Conservation (phyloP, 495 filamentous ascomycete genomes). For the Viridothelium virens region DNA sequence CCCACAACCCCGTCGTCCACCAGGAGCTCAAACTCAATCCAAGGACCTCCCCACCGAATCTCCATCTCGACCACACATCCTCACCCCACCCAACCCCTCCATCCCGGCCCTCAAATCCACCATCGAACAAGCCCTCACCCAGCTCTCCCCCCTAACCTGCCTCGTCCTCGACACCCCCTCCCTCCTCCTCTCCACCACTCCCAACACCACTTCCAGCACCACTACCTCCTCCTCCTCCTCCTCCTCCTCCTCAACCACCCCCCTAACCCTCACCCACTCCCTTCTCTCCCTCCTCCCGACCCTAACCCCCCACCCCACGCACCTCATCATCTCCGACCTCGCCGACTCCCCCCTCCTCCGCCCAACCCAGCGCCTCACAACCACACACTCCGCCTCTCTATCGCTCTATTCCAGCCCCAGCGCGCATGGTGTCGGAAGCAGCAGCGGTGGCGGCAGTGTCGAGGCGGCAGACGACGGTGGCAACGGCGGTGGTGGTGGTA, state of each 20-base stretch:
- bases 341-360: conserved; percentile 51
- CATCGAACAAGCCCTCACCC: conserved; percentile 18
- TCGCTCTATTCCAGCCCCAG: too few relatives aligned
- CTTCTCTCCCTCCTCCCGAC: conserved; percentile 11
- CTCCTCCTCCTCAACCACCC: conserved; percentile 35
- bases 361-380: background rate
- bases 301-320: conserved; percentile 39
- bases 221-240: too few relatives aligned
- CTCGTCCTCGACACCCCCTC: conserved; percentile 46
- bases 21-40: background rate
- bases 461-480: background rate
- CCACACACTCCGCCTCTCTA: too few relatives aligned
- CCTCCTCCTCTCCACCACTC: too few relatives aligned
- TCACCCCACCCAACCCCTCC: background rate
- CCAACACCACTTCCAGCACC: too few relatives aligned
- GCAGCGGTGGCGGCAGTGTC: too few relatives aligned
- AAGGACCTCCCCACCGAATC: background rate
- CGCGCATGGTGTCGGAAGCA: background rate
- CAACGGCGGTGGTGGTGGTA: conserved; percentile 16
- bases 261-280: background rate
- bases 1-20: background rate
- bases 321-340: conserved; percentile 50
- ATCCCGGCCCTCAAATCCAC: conserved; percentile 18
- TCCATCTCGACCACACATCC: background rate
- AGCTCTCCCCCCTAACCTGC: conserved; percentile 21